Evolutionary conservation across 106 monocot genomes (phyloP).

Genomic region (Phalaenopsis aphrodite): DNA sequence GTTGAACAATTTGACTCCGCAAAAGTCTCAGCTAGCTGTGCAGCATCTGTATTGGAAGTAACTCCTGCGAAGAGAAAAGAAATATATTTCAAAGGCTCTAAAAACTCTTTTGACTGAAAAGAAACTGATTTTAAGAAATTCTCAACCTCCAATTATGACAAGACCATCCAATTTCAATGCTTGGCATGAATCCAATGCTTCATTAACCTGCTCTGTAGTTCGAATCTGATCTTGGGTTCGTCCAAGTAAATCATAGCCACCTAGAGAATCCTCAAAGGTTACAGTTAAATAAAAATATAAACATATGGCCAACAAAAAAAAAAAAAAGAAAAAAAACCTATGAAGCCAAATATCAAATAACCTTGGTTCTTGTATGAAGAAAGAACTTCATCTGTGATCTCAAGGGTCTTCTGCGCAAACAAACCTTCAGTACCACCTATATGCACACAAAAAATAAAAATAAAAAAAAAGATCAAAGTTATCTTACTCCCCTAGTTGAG

Average conservation of each 20-base stretch:
- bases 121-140: neutral
- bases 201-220: conserved; percentile 46
- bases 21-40: conserved; percentile 59
- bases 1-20: conserved; percentile 40
- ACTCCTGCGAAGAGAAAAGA: conserved; percentile 25
- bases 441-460: neutral
- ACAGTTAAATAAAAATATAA: neutral
- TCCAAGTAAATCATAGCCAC: conserved; percentile 51
- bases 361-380: conserved; percentile 39
- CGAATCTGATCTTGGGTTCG: conserved; percentile 44
- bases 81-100: neutral
- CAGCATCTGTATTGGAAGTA: conserved; percentile 54
- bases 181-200: conserved; percentile 33
- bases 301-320: neutral
- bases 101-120: neutral
- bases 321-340: neutral
- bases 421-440: conserved; percentile 59
- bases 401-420: conserved; percentile 31
- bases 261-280: conserved; percentile 5
- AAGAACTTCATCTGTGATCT: conserved; percentile 39
- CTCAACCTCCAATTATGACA: conserved; percentile 51
- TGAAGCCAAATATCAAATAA: neutral
- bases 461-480: neutral
- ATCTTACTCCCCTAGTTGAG: too few species aligned
- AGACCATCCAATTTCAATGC: conserved; percentile 33